These are phyloP conservation scores for Sanghuangporus sanghuang DNA, from an alignment of 1,284 basidiomycete genomes.

Conservation along the genomic window DNA sequence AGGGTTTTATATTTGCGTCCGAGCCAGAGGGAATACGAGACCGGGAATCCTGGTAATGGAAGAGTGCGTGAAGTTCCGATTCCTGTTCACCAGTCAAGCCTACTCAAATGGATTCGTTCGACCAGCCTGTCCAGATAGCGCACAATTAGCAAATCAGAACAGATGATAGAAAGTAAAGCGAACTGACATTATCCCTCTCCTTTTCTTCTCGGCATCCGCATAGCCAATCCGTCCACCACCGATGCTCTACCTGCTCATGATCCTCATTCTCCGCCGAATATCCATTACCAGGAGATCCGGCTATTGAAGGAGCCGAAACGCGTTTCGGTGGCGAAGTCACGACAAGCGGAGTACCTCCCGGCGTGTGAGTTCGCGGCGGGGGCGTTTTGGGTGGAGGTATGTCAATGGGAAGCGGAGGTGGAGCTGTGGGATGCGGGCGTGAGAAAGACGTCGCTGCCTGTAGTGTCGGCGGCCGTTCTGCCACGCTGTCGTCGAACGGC, in stretches of 20 bases:
- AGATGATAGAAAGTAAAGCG: background rate
- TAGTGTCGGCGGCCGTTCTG: constrained; percentile 3
- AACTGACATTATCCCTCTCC: constrained; percentile 61
- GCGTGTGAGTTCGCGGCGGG: constrained; percentile 38
- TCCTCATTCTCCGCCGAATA: constrained; percentile 27
- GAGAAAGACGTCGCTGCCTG: constrained; percentile 22
- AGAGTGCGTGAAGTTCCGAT: background rate
- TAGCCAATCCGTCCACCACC: constrained; percentile 82
- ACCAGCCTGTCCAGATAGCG: constrained; percentile 44
- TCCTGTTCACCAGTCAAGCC: background rate
- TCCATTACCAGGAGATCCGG: background rate
- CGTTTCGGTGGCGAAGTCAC: constrained; percentile 33
- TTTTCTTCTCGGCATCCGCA: constrained; percentile 73
- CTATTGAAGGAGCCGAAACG: constrained; percentile 25
- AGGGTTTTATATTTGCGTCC: background rate
- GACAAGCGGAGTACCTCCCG: constrained; percentile 19
- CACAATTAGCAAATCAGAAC: background rate
- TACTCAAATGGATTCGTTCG: constrained; percentile 74
- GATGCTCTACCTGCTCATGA: constrained; percentile 21
- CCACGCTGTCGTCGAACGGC: background rate
- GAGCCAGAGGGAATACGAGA: background rate
- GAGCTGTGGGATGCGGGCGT: constrained; percentile 24
- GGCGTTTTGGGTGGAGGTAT: constrained; percentile 54
- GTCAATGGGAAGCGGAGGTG: constrained; percentile 49
- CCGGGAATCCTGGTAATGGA: background rate